Base-by-base conservation (phyloP, 306 rosid species). In the Calophaca sinica region DNA sequence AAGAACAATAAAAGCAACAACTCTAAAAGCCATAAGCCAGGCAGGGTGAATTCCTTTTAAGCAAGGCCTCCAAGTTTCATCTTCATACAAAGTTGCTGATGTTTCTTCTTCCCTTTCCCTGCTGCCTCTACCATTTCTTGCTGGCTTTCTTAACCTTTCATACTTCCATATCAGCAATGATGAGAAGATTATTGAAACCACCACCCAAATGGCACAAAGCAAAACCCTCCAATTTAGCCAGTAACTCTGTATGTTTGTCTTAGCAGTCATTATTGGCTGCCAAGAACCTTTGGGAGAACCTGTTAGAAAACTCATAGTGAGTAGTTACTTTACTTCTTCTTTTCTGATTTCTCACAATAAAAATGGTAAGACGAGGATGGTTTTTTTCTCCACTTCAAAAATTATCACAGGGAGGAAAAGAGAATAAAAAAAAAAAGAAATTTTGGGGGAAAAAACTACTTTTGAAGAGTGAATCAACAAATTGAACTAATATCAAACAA, bases 1-100 rank as follows among this genome's bases (percentile, higher is more conserved):
- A 77, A 96, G 98, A 62, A 89, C 90, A 72, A 80, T n/a, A 72
- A 96, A 96, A 15, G 98, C 98, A 65, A 87, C 20, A 20, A 90
- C 71, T 86, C 99, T 80, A 38, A 89, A 92, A 42, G 87, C 96
- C 83, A 96, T 78, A 6, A 96, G 84, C 99, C 98, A 96, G 63
- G 93, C 97, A 44, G 99, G 99, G 77, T 92, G 99, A 68, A 96
- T 80, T 63, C 89, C 94, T 68, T 89, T 92, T 0, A 96, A 72
- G 70, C 99, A 92, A 48, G 99, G 96, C 63, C 73, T 87, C 99
- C 98, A 96, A 11, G 97, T 92, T 67, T 96, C 97, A 88, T 96
- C 93, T 31, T 92, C 98, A 62, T 84, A 96, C 84, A 96, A 79
- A 84, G 60, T 63, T 60, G 91, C 96, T 46, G 85, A 32, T 5